Percentiles rank a stretch among this genome's conserved stretches.
Conservation (phyloP, 768 basidiomycete species). For the Lactarius tabidus region DNA sequence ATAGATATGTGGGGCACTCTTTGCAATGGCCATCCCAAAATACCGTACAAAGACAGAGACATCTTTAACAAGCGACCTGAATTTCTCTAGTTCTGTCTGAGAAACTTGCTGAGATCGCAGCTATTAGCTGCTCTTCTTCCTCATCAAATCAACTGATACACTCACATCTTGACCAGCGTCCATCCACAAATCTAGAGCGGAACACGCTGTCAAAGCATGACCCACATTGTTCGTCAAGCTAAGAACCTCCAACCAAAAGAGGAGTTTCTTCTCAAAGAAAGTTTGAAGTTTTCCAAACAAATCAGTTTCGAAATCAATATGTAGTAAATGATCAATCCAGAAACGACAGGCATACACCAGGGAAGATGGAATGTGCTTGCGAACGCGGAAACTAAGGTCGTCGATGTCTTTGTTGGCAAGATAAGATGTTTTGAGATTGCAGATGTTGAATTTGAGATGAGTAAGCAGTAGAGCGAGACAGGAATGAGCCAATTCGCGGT, state of each 20-base stretch:
- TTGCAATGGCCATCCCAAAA: background rate
- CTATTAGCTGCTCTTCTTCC: background rate
- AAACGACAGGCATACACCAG: constrained; percentile 3
- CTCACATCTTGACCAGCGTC: background rate
- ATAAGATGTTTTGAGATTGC: background rate
- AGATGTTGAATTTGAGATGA: background rate
- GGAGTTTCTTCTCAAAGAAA: background rate
- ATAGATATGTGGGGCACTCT: no score
- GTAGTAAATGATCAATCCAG: background rate
- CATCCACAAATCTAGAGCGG: background rate
- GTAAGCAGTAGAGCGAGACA: background rate
- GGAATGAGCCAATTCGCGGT: background rate
- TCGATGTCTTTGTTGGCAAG: background rate
- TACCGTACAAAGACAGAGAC: background rate
- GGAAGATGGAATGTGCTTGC: background rate
- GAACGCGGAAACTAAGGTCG: background rate
- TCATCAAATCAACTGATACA: background rate
- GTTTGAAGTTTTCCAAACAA: background rate
- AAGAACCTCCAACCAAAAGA: constrained; percentile 4
- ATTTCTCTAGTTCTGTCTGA: background rate
- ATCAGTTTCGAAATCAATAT: background rate
- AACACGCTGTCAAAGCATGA: background rate
- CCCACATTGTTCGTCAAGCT: background rate
- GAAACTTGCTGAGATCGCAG: background rate
- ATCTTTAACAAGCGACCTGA: background rate